Conservation (phyloP, 140 eudicot species). For the Erigeron philadelphicus region DNA sequence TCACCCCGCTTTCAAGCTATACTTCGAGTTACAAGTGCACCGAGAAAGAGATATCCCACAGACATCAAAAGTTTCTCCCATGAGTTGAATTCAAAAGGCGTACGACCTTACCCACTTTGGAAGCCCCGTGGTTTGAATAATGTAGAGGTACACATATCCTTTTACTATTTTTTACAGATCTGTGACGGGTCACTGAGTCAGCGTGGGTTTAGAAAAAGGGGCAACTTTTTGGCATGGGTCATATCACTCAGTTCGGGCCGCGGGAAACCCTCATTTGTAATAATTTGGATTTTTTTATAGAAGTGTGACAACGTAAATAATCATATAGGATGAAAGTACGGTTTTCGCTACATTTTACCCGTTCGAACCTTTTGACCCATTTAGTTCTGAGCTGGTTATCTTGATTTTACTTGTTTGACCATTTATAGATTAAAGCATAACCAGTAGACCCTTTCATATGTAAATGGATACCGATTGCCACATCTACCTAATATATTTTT, state of each 20-base stretch:
- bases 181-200: neutral
- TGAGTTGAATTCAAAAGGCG: slow-evolving; percentile 94
- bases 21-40: slow-evolving; percentile 93
- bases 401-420: neutral
- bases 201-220: neutral
- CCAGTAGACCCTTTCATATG: neutral
- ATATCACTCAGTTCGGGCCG: neutral
- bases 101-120: slow-evolving; percentile 93
- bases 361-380: neutral
- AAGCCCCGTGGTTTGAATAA: slow-evolving; percentile 83
- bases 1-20: slow-evolving; percentile 99
- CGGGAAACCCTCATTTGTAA: no score
- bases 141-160: slow-evolving; percentile 53
- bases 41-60: slow-evolving; percentile 74
- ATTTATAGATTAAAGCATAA: neutral
- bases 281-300: neutral
- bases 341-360: neutral
- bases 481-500: neutral
- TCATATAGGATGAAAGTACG: no score
- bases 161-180: neutral
- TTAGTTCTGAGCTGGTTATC: neutral
- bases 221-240: neutral
- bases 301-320: neutral
- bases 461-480: neutral
- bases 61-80: slow-evolving; percentile 96